These are phyloP conservation scores for Phytophthora quininea DNA, from an alignment of 352 stramenopile genomes.

Conservation along the genomic window DNA sequence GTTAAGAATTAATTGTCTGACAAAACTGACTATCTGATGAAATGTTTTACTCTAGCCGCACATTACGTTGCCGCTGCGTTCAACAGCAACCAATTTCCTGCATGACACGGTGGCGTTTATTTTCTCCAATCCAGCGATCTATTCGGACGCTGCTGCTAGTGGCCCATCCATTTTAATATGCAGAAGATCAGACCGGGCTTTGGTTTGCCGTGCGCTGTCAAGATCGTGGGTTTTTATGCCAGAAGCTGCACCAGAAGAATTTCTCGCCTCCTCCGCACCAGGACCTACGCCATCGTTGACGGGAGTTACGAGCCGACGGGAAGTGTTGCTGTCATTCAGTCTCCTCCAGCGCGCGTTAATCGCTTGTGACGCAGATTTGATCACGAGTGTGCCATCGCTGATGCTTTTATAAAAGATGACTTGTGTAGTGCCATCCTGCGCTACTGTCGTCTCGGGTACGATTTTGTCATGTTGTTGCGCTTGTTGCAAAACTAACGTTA, in stretches of 20 bases:
- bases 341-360: conserved; percentile 64
- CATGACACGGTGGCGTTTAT: conserved; percentile 70
- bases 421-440: conserved; percentile 76
- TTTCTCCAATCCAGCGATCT: conserved; percentile 62
- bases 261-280: conserved; percentile 29
- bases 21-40: too few species aligned
- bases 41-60: conserved; percentile 43
- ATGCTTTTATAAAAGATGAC: conserved; percentile 89
- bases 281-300: conserved; percentile 19
- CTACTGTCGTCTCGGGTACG: conserved; percentile 74
- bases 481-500: conserved; percentile 2
- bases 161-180: background rate
- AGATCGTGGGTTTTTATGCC: conserved; percentile 83
- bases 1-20: too few species aligned
- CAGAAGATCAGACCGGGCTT: conserved; percentile 43
- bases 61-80: conserved; percentile 66
- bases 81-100: conserved; percentile 65
- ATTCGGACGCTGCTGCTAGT: conserved; percentile 34
- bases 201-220: conserved; percentile 77
- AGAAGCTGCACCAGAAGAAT: conserved; percentile 72
- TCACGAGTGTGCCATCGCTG: conserved; percentile 64
- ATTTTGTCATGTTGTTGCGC: conserved; percentile 2
- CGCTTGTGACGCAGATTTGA: conserved; percentile 52
- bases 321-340: conserved; percentile 76
- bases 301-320: conserved; percentile 43